Evolutionary conservation across 768 basidiomycete species (phyloP).

Genomic region (Mycena capillaripes): DNA sequence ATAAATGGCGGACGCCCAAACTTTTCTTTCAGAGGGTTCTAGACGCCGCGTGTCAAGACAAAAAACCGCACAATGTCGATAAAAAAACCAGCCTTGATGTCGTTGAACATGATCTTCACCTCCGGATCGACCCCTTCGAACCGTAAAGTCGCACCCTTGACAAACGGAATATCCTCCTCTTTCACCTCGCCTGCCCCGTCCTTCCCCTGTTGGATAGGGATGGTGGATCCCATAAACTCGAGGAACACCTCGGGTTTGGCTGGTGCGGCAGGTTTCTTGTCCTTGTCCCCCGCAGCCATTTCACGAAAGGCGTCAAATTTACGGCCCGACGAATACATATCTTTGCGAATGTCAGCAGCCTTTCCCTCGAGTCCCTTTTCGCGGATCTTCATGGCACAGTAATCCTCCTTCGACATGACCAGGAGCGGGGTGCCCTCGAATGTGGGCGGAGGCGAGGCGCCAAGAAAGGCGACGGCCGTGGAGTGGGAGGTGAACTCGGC

Average conservation of each 20-base stretch:
- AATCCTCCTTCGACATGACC: slow-evolving; percentile 92
- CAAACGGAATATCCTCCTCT: slow-evolving; percentile 68
- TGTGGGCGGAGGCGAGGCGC: slow-evolving; percentile 83
- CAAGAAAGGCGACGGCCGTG: slow-evolving; percentile 81
- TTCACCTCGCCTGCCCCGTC: slow-evolving; percentile 75
- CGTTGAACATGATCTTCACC: slow-evolving; percentile 54
- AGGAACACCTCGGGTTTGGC: slow-evolving; percentile 68
- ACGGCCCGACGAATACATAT: slow-evolving; percentile 61
- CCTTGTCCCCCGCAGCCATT: slow-evolving; percentile 59
- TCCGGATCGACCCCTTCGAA: slow-evolving; percentile 72
- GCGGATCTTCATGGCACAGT: slow-evolving; percentile 96
- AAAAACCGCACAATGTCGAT: no score
- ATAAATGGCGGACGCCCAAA: slow-evolving; percentile 67
- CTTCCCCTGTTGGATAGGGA: slow-evolving; percentile 74
- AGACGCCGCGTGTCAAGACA: background rate
- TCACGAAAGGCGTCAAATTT: slow-evolving; percentile 89
- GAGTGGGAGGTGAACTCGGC: slow-evolving; percentile 85
- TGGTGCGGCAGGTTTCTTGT: slow-evolving; percentile 44
- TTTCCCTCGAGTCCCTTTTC: slow-evolving; percentile 91
- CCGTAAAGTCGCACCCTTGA: slow-evolving; percentile 66
- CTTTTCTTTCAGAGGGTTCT: slow-evolving; percentile 64
- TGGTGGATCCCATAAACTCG: slow-evolving; percentile 80
- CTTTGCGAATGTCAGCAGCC: slow-evolving; percentile 71
- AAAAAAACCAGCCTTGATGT: slow-evolving; percentile 71
- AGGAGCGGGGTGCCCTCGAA: slow-evolving; percentile 84